These are phyloP conservation scores for Lanmaoa pseudosensibilis DNA, from an alignment of 768 basidiomycete genomes.

Conservation along the genomic window DNA sequence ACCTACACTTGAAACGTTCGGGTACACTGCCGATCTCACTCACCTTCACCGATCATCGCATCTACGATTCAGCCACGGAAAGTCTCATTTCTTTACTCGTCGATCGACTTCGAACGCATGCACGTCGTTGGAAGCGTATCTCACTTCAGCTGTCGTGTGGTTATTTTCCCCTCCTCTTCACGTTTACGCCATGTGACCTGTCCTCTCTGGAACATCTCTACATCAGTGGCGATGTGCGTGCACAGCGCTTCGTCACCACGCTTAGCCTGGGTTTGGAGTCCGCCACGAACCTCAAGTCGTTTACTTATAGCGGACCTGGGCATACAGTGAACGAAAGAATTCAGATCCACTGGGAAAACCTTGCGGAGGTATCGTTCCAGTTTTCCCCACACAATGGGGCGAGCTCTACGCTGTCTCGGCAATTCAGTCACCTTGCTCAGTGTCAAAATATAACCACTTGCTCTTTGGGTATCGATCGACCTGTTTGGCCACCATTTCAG, in stretches of 20 bases:
- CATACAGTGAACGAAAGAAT: background rate
- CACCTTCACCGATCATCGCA: slow-evolving; percentile 22
- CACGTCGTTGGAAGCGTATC: slow-evolving; percentile 19
- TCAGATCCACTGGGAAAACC: slow-evolving; percentile 11
- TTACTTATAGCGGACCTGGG: slow-evolving; percentile 13
- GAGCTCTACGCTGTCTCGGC: slow-evolving; percentile 5
- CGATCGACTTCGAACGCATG: slow-evolving; percentile 13
- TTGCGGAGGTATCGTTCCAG: slow-evolving; percentile 15
- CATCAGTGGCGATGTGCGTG: slow-evolving; percentile 5
- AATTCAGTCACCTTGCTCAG: slow-evolving; percentile 2
- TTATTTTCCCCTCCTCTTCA: slow-evolving; percentile 19
- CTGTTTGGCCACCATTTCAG: background rate
- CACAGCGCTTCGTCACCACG: background rate
- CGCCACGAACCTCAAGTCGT: slow-evolving; percentile 16
- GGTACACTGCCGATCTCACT: slow-evolving; percentile 15
- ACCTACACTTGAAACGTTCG: slow-evolving; percentile 17
- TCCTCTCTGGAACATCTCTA: slow-evolving; percentile 14
- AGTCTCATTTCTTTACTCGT: slow-evolving; percentile 12
- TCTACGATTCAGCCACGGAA: slow-evolving; percentile 1
- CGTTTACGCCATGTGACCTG: slow-evolving; percentile 16
- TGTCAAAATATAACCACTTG: slow-evolving; percentile 23
- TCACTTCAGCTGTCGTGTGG: slow-evolving; percentile 6
- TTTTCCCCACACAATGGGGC: slow-evolving; percentile 2
- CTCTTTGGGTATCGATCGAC: slow-evolving; percentile 18
- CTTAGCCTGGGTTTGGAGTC: slow-evolving; percentile 8